These are phyloP conservation scores for Aspergillus tubingensis DNA, from an alignment of 2,329 filamentous ascomycete species.

Conservation along the genomic window DNA sequence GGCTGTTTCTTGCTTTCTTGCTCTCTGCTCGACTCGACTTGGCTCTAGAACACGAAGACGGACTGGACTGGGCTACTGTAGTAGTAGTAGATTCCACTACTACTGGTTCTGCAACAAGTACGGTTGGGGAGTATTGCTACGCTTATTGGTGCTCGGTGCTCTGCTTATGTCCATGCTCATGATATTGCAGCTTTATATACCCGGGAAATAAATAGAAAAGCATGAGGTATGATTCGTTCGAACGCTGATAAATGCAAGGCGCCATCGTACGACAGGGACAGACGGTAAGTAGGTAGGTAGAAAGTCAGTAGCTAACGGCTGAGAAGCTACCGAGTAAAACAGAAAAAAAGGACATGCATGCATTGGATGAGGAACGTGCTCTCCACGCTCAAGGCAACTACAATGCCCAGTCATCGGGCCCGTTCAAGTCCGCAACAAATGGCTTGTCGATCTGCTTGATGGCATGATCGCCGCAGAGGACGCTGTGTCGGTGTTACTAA, in stretches of 20 bases:
- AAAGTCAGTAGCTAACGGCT: background rate
- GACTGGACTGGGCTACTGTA: too few species aligned
- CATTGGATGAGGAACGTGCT: background rate
- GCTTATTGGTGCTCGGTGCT: background rate
- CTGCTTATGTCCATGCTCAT: background rate
- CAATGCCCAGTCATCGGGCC: slow-evolving; percentile 77
- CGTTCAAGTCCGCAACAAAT: slow-evolving; percentile 74
- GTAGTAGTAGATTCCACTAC: background rate
- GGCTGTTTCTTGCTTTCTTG: too few species aligned
- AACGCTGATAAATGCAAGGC: slow-evolving; percentile 1
- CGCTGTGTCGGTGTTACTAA: slow-evolving; percentile 54
- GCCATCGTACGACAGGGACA: background rate
- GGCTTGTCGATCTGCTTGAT: slow-evolving; percentile 94
- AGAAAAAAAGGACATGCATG: background rate
- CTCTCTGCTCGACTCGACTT: too few species aligned
- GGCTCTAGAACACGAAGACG: too few species aligned
- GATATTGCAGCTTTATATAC: background rate
- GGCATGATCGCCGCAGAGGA: slow-evolving; percentile 90
- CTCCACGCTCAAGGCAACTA: slow-evolving; percentile 36
- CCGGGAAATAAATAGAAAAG: background rate
- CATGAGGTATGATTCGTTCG: background rate
- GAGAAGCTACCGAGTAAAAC: background rate
- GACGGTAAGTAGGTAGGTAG: background rate
- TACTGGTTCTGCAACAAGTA: too few species aligned
- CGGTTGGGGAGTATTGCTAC: background rate